Percentiles rank a stretch among this genome's conserved stretches.
Evolutionary conservation across 495 filamentous ascomycete genomes (phyloP).

Genomic region (Xylaria curta): DNA sequence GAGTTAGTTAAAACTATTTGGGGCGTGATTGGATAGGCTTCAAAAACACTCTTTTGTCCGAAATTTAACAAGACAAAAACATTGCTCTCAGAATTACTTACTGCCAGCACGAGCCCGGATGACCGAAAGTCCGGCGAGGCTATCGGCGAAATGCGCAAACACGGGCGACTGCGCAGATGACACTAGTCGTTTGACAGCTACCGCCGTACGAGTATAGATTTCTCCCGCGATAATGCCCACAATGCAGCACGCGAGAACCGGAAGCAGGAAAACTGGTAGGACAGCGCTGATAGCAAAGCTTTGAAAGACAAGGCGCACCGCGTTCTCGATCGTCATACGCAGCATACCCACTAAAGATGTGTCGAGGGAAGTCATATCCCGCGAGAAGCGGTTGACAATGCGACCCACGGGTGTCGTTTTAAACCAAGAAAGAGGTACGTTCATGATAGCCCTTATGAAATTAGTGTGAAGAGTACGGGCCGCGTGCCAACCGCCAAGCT

Average conservation of each 20-base stretch:
- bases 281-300: slow-evolving; percentile 55
- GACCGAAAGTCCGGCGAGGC: slow-evolving; percentile 52
- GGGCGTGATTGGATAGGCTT: no score
- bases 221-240: slow-evolving; percentile 54
- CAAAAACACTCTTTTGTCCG: no score
- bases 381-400: slow-evolving; percentile 63
- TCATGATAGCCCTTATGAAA: slow-evolving; percentile 53
- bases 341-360: slow-evolving; percentile 47
- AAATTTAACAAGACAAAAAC: no score
- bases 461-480: slow-evolving; percentile 53
- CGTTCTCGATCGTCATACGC: slow-evolving; percentile 46
- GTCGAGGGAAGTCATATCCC: slow-evolving; percentile 56
- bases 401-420: slow-evolving; percentile 61
- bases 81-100: no score
- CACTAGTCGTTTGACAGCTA: slow-evolving; percentile 51
- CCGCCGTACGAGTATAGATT: slow-evolving; percentile 56
- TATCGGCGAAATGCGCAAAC: slow-evolving; percentile 59
- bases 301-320: slow-evolving; percentile 48
- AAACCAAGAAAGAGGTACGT: slow-evolving; percentile 60
- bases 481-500: slow-evolving; percentile 52
- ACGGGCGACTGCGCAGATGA: slow-evolving; percentile 56
- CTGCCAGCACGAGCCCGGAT: slow-evolving; percentile 53
- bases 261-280: slow-evolving; percentile 57
- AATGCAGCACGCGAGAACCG: slow-evolving; percentile 48
- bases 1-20: no score